Conservation (phyloP, 2,329 filamentous ascomycete species). For the Arthroderma sp. region DNA sequence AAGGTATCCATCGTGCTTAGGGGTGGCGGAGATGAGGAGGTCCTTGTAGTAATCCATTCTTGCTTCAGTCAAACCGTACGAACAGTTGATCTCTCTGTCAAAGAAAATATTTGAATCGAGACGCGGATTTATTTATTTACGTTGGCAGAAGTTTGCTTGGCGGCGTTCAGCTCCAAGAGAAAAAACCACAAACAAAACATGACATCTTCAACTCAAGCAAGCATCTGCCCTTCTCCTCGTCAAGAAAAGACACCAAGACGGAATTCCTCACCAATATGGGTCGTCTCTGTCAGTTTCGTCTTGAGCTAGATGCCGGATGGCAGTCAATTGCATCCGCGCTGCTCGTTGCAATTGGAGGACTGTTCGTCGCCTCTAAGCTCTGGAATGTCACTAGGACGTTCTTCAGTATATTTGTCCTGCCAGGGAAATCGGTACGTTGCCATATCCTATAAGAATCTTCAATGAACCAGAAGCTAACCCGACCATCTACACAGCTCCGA, state of each 20-base stretch:
- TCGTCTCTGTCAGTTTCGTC: slow-evolving; percentile 22
- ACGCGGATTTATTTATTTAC: no score
- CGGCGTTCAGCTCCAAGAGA: no score
- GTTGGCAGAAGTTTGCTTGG: no score
- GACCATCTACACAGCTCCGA: slow-evolving; percentile 48
- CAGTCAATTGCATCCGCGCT: slow-evolving; percentile 23
- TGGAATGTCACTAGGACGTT: slow-evolving; percentile 49
- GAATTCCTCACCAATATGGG: slow-evolving; percentile 4
- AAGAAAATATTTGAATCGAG: no score
- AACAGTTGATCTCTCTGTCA: slow-evolving; percentile 10
- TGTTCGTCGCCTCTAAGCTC: slow-evolving; percentile 44
- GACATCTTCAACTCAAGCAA: no score
- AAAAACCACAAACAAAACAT: no score
- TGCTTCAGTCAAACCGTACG: no score
- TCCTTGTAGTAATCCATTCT: slow-evolving; percentile 6
- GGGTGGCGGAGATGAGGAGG: slow-evolving; percentile 16
- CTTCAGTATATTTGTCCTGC: slow-evolving; percentile 55
- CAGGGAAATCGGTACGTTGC: slow-evolving; percentile 33
- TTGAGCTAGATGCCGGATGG: slow-evolving; percentile 23
- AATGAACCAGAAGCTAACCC: slow-evolving; percentile 1
- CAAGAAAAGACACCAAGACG: no score
- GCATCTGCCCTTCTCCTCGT: no score
- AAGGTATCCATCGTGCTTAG: slow-evolving; percentile 37
- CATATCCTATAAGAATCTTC: not conserved
- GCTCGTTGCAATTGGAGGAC: slow-evolving; percentile 39